A percentile compares a stretch with the other conserved stretches of the same genome.
These are phyloP conservation scores for Globisporangium splendens DNA, from an alignment of 352 stramenopile species.

Conservation along the genomic window DNA sequence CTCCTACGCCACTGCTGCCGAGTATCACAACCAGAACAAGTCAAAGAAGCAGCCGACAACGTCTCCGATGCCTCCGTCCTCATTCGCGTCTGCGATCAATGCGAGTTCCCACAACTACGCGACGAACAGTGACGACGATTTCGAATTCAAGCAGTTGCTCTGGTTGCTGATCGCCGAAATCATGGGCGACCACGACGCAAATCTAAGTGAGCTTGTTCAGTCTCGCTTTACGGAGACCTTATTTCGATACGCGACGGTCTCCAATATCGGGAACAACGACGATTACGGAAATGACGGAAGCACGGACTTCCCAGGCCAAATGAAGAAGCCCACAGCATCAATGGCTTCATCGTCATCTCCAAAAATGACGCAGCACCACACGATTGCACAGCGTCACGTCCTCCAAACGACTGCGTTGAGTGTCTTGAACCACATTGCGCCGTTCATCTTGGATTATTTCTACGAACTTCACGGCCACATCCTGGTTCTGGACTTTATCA, in stretches of 20 bases:
- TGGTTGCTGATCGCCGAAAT: constrained; percentile 67
- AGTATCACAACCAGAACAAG: constrained; percentile 15
- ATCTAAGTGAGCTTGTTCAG: constrained; percentile 52
- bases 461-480: constrained; percentile 50
- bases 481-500: constrained; percentile 47
- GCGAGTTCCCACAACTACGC: constrained; percentile 59
- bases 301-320: no score
- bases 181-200: constrained; percentile 41
- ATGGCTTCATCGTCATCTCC: constrained; percentile 3
- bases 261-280: no score
- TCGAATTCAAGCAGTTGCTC: constrained; percentile 82
- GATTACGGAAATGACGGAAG: no score
- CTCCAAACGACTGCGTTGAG: constrained; percentile 57
- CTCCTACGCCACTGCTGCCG: constrained; percentile 55
- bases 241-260: constrained; percentile 44
- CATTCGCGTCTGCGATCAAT: constrained; percentile 29
- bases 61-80: constrained; percentile 1
- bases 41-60: constrained; percentile 6
- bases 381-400: constrained; percentile 37
- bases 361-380: constrained; percentile 30
- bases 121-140: constrained; percentile 66
- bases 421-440: constrained; percentile 50
- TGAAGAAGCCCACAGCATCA: constrained; percentile 1
- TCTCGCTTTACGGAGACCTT: constrained; percentile 69
- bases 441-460: constrained; percentile 53